Percentiles rank a stretch among this genome's conserved stretches.
These are phyloP conservation scores for Penicillium olsonii DNA, from an alignment of 2,329 filamentous ascomycete genomes.

Conservation along the genomic window DNA sequence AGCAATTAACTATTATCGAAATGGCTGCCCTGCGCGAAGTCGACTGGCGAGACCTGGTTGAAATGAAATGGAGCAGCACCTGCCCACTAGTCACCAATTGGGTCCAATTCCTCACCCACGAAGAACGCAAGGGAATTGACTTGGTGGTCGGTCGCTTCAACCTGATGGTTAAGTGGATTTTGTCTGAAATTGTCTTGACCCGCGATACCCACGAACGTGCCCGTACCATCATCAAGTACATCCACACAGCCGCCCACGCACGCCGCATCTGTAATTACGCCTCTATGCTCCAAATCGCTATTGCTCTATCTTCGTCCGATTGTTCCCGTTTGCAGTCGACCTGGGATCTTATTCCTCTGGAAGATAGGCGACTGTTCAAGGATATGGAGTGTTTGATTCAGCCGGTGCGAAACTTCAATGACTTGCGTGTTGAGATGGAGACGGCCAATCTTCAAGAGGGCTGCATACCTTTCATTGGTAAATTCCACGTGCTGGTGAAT, in stretches of 20 bases:
- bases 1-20: constrained; percentile 66
- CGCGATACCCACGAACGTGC: constrained; percentile 59
- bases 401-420: constrained; percentile 64
- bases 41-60: constrained; percentile 67
- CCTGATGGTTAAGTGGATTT: constrained; percentile 65
- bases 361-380: constrained; percentile 57
- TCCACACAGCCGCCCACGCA: constrained; percentile 62
- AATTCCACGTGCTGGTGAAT: constrained; percentile 20
- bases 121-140: constrained; percentile 61
- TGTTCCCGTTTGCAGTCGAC: constrained; percentile 59
- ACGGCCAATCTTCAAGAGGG: constrained; percentile 58
- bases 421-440: constrained; percentile 65
- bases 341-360: constrained; percentile 58
- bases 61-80: constrained; percentile 62
- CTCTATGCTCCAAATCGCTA: constrained; percentile 66
- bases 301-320: constrained; percentile 62
- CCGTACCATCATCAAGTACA: constrained; percentile 63
- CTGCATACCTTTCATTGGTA: constrained; percentile 67
- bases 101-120: constrained; percentile 61
- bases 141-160: constrained; percentile 68
- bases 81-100: constrained; percentile 57
- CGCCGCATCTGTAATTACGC: constrained; percentile 64
- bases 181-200: constrained; percentile 64
- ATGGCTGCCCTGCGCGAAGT: constrained; percentile 67
- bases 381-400: constrained; percentile 63